Evolutionary conservation across 1,284 basidiomycete species (phyloP).

Genomic region (Ceratobasidium sp.): DNA sequence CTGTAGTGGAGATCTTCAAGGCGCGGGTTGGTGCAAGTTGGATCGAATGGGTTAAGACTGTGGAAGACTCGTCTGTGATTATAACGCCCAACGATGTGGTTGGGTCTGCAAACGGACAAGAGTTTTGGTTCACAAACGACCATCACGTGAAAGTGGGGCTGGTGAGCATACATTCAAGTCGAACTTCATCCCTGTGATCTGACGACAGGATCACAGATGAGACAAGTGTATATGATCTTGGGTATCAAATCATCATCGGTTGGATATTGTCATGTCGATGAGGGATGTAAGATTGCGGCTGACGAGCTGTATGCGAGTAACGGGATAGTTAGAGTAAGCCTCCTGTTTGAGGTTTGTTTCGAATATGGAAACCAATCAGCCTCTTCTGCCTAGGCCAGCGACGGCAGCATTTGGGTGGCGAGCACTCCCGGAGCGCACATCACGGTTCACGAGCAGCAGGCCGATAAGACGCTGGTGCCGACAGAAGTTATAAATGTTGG

Average conservation of each 20-base stretch:
- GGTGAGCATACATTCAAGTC: conserved; percentile 56
- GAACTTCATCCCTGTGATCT: neutral
- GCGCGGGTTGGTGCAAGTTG: conserved; percentile 60
- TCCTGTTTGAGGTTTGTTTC: neutral
- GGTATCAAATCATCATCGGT: conserved; percentile 58
- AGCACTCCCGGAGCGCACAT: conserved; percentile 60
- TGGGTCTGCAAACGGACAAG: conserved; percentile 68
- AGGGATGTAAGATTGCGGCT: conserved; percentile 68
- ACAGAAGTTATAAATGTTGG: conserved; percentile 62
- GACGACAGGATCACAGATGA: conserved; percentile 50
- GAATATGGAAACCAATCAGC: neutral
- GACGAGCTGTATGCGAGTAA: conserved; percentile 62
- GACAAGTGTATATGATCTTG: conserved; percentile 49
- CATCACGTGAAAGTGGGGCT: conserved; percentile 64
- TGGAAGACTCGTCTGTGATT: conserved; percentile 64
- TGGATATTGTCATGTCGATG: conserved; percentile 67
- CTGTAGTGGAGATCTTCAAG: conserved; percentile 77
- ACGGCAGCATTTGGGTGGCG: conserved; percentile 69
- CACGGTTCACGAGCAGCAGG: conserved; percentile 66
- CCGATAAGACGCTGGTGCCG: conserved; percentile 65
- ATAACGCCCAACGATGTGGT: conserved; percentile 76
- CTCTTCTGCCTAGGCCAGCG: conserved; percentile 51
- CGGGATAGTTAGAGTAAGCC: conserved; percentile 62
- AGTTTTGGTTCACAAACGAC: conserved; percentile 76
- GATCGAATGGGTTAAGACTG: conserved; percentile 68